Evolutionary conservation across 2,329 filamentous ascomycete genomes (phyloP).

Genomic region (Cordyceps farinosa): DNA sequence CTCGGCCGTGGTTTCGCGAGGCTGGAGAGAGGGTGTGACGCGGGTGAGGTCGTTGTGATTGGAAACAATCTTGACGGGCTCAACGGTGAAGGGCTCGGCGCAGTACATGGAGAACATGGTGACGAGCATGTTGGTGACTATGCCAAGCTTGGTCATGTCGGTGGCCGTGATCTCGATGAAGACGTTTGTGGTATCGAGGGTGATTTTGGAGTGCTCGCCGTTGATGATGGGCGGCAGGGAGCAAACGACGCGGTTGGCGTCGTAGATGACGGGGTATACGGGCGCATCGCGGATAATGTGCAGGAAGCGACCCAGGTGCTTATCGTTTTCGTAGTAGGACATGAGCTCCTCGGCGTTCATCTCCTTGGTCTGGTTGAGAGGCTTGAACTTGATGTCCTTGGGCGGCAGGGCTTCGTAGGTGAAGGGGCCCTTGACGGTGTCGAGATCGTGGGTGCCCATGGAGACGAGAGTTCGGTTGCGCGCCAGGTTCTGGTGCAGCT

Average conservation of each 20-base stretch:
- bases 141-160: constrained; percentile 92
- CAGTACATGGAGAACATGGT: constrained; percentile 97
- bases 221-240: constrained; percentile 98
- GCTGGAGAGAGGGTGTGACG: constrained; percentile 75
- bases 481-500: constrained; percentile 93
- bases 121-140: constrained; percentile 92
- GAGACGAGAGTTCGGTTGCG: constrained; percentile 91
- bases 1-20: constrained; percentile 74
- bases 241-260: constrained; percentile 80
- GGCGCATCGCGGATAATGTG: constrained; percentile 93
- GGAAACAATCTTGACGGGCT: constrained; percentile 89
- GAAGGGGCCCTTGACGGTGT: constrained; percentile 91
- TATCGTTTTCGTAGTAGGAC: constrained; percentile 93
- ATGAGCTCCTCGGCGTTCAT: constrained; percentile 89
- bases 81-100: constrained; percentile 82
- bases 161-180: constrained; percentile 97
- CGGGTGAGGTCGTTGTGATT: constrained; percentile 84
- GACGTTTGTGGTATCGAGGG: constrained; percentile 82
- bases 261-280: constrained; percentile 93
- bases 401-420: constrained; percentile 90
- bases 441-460: constrained; percentile 94
- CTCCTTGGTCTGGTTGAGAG: constrained; percentile 85
- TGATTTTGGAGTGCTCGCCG: constrained; percentile 94
- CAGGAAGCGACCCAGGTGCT: constrained; percentile 82
- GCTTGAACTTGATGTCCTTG: constrained; percentile 86